Evolutionary conservation across 2,329 filamentous ascomycete species (phyloP).

Genomic region (Alternaria postmessia): DNA sequence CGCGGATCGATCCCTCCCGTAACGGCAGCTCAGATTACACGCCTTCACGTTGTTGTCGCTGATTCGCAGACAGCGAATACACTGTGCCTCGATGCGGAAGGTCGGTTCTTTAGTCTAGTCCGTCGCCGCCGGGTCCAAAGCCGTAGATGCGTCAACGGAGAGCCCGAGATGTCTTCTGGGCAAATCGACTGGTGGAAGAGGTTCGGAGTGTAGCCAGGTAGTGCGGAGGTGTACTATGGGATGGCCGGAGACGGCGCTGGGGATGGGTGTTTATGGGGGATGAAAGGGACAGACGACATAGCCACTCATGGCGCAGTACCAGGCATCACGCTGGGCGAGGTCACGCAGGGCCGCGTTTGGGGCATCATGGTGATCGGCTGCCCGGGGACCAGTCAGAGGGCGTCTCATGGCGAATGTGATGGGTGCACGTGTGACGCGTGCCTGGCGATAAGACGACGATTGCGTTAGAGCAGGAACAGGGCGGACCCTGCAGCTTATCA

Average conservation of each 20-base stretch:
- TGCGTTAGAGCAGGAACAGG: conserved; percentile 2
- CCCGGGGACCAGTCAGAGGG: conserved; percentile 14
- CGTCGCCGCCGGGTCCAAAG: conserved; percentile 11
- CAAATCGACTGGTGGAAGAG: conserved; percentile 19
- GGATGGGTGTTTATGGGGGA: conserved; percentile 14
- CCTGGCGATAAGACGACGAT: conserved; percentile 16
- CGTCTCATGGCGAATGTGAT: conserved; percentile 15
- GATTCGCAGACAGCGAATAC: conserved; percentile 28
- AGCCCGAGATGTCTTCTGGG: conserved; percentile 7
- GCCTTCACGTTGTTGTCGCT: conserved; percentile 24
- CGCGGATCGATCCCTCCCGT: conserved; percentile 36
- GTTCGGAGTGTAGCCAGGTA: neutral
- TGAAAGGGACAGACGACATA: conserved; percentile 29
- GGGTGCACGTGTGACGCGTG: conserved; percentile 23
- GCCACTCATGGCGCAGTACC: conserved; percentile 46
- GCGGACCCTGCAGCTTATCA: conserved; percentile 15
- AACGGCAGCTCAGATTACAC: conserved; percentile 32
- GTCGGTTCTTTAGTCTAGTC: conserved; percentile 21
- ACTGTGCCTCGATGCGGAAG: conserved; percentile 30
- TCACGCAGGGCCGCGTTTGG: conserved; percentile 43
- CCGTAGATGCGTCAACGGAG: conserved; percentile 6
- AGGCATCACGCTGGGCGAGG: conserved; percentile 30
- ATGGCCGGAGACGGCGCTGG: conserved; percentile 5
- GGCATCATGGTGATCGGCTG: conserved; percentile 42
- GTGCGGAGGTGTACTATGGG: conserved; percentile 4